phyloP scores from a whole-genome alignment of 331 rosid genomes.

The Malus hybrid region DNA sequence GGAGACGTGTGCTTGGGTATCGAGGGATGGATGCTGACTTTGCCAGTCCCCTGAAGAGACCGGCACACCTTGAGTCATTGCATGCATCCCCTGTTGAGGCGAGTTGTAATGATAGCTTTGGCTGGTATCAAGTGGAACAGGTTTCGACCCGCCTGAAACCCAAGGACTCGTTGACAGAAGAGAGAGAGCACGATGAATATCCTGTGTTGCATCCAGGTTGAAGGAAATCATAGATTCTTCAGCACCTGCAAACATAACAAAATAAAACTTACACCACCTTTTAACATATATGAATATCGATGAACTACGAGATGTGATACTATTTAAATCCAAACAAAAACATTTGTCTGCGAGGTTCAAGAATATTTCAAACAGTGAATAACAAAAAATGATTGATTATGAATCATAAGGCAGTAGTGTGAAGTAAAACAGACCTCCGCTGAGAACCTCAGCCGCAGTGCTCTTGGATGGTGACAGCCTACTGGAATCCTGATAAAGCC shows the following conservation, averaged over 20 bases:
- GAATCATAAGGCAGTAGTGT: background rate
- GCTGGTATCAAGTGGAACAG: conserved; percentile 26
- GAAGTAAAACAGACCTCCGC: conserved; percentile 43
- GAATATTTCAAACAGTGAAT: no score
- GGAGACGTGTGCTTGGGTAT: conserved; percentile 22
- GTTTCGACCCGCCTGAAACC: conserved; percentile 39
- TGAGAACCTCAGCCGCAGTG: conserved; percentile 28
- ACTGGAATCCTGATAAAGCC: conserved; percentile 35
- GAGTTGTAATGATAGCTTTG: conserved; percentile 5
- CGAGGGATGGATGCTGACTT: conserved; percentile 22
- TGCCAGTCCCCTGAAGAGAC: conserved; percentile 46
- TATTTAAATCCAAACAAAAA: no score
- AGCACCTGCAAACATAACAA: conserved; percentile 39
- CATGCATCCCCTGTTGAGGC: conserved; percentile 23
- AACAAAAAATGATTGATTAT: background rate
- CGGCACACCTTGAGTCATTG: conserved; percentile 29
- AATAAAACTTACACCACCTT: background rate
- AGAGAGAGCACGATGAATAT: conserved; percentile 91
- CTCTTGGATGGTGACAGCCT: conserved; percentile 35
- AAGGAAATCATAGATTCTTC: conserved; percentile 43
- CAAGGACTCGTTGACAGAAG: conserved; percentile 93
- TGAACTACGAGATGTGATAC: background rate
- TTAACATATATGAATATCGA: no score
- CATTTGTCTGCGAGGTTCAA: background rate
- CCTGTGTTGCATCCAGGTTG: conserved; percentile 35